Base-by-base conservation (phyloP, 805 yeast species). In the Teunomyces aglyptinius region DNA sequence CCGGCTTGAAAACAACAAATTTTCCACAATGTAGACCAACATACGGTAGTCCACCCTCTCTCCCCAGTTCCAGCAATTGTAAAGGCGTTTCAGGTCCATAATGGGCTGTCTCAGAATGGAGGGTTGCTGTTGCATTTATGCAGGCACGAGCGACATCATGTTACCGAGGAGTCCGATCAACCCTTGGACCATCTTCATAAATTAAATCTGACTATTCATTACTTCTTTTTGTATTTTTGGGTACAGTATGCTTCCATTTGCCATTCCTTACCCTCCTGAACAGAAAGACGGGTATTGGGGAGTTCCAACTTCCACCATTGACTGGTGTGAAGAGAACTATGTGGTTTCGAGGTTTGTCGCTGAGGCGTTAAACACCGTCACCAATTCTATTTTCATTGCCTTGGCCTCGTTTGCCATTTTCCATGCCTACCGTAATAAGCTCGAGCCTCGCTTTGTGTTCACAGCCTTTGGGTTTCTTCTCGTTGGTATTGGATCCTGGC, bases 241-340 rank as follows among this genome's bases (percentile, higher is more conserved):
- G 22, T 38, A 12, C 22, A 38, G 11, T 41, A 68, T 68, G 72
- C 65, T 76, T 22, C 81, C 81, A 12, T 76, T 76, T 60, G 76
- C 80, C 5, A 50, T 59, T 51, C 80, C 82, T 1, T 82, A 82
- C 56, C 86, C 88, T 0, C 73, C 73, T 5, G 79, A 74, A 28
- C 79, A 80, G 35, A 53, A 60, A n/a, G 47, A 65, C 12, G 91
- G 90, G 1, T 83, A 65, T 61, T 89, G 96, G 96, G 94, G 94
- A 1, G 68, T 73, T 4, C 86, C 87, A 2, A 90, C 98, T 0
- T 80, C 96, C 32, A 91, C 98, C n/a, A 94, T 94, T 32, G 99
- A 92, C 61, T 92, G 98, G 98, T 92, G 99, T 68, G 99, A 92
- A 60, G 98, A 94, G 65, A 92, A 92, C 70, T 92, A 92, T 62